Evolutionary conservation across 2,329 filamentous ascomycete genomes (phyloP).

Genomic region (Juglanconis juglandina): DNA sequence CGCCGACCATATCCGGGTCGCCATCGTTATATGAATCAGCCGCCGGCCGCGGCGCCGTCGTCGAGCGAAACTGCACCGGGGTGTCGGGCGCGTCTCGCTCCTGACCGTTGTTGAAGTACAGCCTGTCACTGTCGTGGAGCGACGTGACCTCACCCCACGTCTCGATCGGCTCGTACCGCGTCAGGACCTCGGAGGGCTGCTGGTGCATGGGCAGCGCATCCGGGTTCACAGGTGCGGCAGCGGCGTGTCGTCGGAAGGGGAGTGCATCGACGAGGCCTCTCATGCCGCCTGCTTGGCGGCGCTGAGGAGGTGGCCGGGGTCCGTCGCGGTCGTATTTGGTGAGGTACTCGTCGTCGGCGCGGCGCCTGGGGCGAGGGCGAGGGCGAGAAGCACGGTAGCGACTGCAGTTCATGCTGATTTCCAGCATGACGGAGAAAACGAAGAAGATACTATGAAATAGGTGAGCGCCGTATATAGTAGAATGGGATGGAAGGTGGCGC

Average conservation of each 20-base stretch:
- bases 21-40: conserved; percentile 17
- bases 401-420: conserved; percentile 28
- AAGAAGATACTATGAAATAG: conserved; percentile 52
- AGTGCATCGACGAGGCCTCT: conserved; percentile 1
- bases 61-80: conserved; percentile 13
- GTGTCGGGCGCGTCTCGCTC: conserved; percentile 9
- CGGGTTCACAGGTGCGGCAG: conserved; percentile 7
- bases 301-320: conserved; percentile 12
- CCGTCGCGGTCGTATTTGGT: conserved; percentile 13
- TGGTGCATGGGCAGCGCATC: conserved; percentile 16
- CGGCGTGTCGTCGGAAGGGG: background rate
- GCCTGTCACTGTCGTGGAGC: conserved; percentile 16
- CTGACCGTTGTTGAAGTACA: conserved; percentile 19
- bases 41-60: conserved; percentile 18
- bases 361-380: conserved; percentile 5
- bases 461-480: too few species aligned
- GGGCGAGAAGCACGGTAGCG: conserved; percentile 6
- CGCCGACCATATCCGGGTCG: conserved; percentile 4
- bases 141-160: conserved; percentile 20
- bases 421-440: conserved; percentile 57
- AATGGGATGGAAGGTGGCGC: too few species aligned
- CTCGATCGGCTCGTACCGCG: conserved; percentile 12
- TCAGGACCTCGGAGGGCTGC: conserved; percentile 14
- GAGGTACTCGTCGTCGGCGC: conserved; percentile 18
- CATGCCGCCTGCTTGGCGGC: conserved; percentile 1